Evolutionary conservation across 2,329 filamentous ascomycete genomes (phyloP).

Genomic region (Curvularia lunata): DNA sequence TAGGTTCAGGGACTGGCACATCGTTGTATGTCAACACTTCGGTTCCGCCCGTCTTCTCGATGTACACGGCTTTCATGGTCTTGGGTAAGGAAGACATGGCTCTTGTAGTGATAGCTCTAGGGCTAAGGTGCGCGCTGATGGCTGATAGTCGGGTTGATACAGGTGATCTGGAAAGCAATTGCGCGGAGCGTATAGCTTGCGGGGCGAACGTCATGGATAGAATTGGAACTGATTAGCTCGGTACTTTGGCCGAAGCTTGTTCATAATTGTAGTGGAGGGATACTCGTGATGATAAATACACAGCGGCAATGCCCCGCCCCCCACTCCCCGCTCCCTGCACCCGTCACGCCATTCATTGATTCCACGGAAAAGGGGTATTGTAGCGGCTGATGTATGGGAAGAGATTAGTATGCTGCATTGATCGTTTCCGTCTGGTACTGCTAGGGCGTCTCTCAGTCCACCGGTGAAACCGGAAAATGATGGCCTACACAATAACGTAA

Average conservation of each 20-base stretch:
- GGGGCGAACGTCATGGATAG: constrained; percentile 25
- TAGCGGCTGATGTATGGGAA: not conserved
- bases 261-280: not conserved
- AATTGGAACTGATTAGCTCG: not conserved
- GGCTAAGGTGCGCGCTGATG: constrained; percentile 24
- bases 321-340: constrained; percentile 16
- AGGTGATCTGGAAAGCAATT: constrained; percentile 17
- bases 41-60: constrained; percentile 73
- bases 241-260: not conserved
- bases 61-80: constrained; percentile 75
- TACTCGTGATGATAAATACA: constrained; percentile 17
- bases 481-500: too few species aligned
- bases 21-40: constrained; percentile 76
- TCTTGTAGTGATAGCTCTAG: constrained; percentile 19
- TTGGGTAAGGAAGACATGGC: constrained; percentile 62
- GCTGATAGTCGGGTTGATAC: constrained; percentile 27
- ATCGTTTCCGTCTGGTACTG: not conserved
- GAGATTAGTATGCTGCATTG: not conserved
- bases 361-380: not conserved
- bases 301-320: constrained; percentile 6
- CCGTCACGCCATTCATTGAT: constrained; percentile 10
- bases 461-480: too few species aligned
- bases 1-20: constrained; percentile 70
- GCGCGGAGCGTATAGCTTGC: constrained; percentile 15
- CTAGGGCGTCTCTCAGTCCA: too few species aligned